Percentiles rank a stretch among this genome's conserved stretches.
Conservation (phyloP, 495 filamentous ascomycete species). For the Sphaerosporella brunnea region DNA sequence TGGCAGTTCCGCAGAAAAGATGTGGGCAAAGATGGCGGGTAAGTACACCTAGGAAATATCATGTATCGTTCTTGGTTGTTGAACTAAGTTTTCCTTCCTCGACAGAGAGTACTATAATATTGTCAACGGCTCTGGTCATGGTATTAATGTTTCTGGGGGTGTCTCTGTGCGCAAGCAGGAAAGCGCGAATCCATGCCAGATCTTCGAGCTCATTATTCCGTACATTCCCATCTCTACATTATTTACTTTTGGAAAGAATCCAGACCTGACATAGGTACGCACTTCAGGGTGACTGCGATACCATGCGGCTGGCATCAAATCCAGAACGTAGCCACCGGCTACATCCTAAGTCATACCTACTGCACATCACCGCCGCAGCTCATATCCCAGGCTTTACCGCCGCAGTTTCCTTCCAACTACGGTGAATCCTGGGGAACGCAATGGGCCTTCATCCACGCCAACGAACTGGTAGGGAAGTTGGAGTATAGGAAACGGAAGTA, state of each 20-base stretch:
- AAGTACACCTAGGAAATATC: no score
- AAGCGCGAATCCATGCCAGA: neutral
- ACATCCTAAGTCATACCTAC: neutral
- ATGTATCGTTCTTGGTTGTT: no score
- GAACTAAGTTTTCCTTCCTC: no score
- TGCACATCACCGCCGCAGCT: neutral
- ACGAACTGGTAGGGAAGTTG: neutral
- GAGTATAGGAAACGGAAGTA: neutral
- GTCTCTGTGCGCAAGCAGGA: no score
- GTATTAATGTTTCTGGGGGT: no score
- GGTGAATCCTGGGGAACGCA: neutral
- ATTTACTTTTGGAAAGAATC: no score
- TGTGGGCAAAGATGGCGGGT: no score
- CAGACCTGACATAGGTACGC: no score
- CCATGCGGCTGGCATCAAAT: neutral
- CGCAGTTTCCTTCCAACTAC: neutral
- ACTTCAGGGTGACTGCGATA: neutral
- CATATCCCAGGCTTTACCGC: neutral
- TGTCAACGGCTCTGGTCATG: no score
- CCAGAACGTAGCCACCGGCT: neutral
- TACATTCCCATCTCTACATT: neutral
- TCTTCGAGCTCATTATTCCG: neutral
- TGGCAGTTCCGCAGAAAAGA: no score
- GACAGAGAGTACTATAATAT: no score
- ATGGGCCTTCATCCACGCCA: neutral